Base-by-base conservation (phyloP, 306 rosid genomes). In the Rosa multiflora region DNA sequence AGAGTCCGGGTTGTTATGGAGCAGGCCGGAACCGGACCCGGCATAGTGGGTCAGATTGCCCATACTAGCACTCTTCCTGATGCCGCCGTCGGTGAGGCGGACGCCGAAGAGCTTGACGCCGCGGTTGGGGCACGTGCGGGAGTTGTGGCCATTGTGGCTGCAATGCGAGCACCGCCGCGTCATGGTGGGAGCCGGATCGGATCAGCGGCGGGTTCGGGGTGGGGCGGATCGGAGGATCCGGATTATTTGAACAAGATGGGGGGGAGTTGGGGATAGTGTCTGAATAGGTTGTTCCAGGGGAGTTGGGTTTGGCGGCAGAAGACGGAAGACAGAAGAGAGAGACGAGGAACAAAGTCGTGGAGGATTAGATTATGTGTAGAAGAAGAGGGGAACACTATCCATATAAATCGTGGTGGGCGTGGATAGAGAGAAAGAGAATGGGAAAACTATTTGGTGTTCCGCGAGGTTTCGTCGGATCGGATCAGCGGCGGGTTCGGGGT, bases 101-200 rank as follows among this genome's bases (percentile, higher is more conserved):
- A 95, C 99, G 17, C 99, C 99, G 40, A 95, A 95, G 0, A 95
- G 86, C 90, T 95, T 95, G 40, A 95, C 99, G 20, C 97, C 99
- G 0, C 97, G 99, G 76, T 95, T 92, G 10, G 98, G 99, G 51
- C 99, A 95, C 0, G 99, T 95, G 80, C 99, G 85, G 5, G 99
- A 92, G 84, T 95, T 95, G 86, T 95, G 99, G 14, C 99, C 99
- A 86, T 92, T 92, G 87, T 92, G 91, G 87, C 99, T 91, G 89
- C 99, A 95, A 91, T 95, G 97, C 70, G 99, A 95, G 85, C 99
- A 95, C 58, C 95, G 83, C 78, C 99, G 91, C 66, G 99, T 95
- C 99, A 95, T 95, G 52, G 86, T 53, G 70, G 55, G 76, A 75
- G 70, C 82, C 82, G 84, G 64, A 78, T 46, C 17, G 47, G 73